Base-by-base conservation (phyloP, 2,329 filamentous ascomycete species). In the Aspergillus proliferans region DNA sequence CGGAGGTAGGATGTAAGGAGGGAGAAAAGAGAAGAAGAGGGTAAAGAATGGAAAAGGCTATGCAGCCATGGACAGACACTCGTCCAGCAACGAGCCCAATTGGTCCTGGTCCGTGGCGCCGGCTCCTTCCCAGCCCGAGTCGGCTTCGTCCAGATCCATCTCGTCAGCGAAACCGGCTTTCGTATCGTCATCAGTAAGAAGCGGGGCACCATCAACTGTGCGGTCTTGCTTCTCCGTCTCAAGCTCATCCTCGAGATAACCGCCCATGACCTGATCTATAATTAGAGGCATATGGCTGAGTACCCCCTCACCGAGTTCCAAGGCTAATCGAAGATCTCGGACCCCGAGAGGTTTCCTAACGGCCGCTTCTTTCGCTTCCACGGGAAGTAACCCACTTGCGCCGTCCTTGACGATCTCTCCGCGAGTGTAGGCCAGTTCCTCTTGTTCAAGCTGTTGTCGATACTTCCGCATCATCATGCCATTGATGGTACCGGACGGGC, bases 401-500 rank as follows among this genome's bases (percentile, higher is more conserved):
- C 86, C 85, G 50, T 90, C 87, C 56, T 88, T 79, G 15, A 80
- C 75, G 1, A 94, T 67, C 58, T 91, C 87, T 4, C 90, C 89
- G n/a, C 82, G 77, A 38, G 83, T 78, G 22, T 81, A 83, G 0
- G 82, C 80, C 40, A 85, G 79, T 64, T 95, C 90, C 66, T 96
- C 91, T 43, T 77, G 76, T 47, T 83, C 81, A 9, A 95, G 76
- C 64, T 88, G 87, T 50, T 80, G 78, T 54, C 82, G 83, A 69
- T 92, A 96, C 50, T 82, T 84, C 57, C 85, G 80, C 2, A 89
- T 95, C 65, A 90, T 85, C 50, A 96, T 81, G 76, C 86, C 88
- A 33, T 77, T 78, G 39, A 81, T 81, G 39, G 83, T 84, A 30
- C 82, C 76, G 3, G 85, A 85, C 1, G 78, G 74, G 1, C 78